Percentiles rank a stretch among this genome's conserved stretches.
Conservation (phyloP, 2,329 filamentous ascomycete genomes). For the Aspergillus felis region DNA sequence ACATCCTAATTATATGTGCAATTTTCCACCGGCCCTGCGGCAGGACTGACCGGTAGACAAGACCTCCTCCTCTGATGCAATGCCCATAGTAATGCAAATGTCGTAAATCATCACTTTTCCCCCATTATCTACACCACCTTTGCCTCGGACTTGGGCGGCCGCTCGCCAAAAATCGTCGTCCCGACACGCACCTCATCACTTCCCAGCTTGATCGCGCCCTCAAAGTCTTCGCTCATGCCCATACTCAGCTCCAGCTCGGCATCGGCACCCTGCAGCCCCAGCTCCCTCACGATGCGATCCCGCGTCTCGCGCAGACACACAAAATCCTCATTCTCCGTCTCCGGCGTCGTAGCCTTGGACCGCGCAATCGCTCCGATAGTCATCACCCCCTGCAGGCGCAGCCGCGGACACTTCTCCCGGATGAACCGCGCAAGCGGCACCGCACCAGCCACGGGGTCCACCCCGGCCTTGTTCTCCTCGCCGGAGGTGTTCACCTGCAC, state of each 20-base stretch:
- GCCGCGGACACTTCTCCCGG: conserved; percentile 63
- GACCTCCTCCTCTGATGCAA: neutral
- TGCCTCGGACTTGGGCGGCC: conserved; percentile 75
- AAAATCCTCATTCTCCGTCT: conserved; percentile 92
- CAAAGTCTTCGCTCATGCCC: conserved; percentile 98
- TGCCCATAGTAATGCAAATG: conserved; percentile 2
- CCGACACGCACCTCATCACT: conserved; percentile 89
- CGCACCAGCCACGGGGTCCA: conserved; percentile 58
- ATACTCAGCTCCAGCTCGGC: conserved; percentile 83
- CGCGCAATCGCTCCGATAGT: conserved; percentile 94
- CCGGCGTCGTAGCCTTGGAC: conserved; percentile 67
- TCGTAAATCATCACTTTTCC: conserved; percentile 16
- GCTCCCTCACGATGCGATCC: conserved; percentile 62
- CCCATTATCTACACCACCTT: conserved; percentile 50
- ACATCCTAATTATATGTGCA: neutral
- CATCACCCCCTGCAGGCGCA: conserved; percentile 82
- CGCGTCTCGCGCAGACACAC: conserved; percentile 62
- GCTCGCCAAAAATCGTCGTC: conserved; percentile 86
- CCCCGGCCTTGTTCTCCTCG: conserved; percentile 80
- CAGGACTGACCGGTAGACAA: neutral
- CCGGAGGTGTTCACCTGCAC: conserved; percentile 95
- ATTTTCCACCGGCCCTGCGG: neutral
- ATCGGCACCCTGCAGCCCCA: conserved; percentile 48
- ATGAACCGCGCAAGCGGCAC: conserved; percentile 67
- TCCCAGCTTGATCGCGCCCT: conserved; percentile 76